These are phyloP conservation scores for Diaporthe sp. DNA, from an alignment of 2,329 filamentous ascomycete species.

Conservation along the genomic window DNA sequence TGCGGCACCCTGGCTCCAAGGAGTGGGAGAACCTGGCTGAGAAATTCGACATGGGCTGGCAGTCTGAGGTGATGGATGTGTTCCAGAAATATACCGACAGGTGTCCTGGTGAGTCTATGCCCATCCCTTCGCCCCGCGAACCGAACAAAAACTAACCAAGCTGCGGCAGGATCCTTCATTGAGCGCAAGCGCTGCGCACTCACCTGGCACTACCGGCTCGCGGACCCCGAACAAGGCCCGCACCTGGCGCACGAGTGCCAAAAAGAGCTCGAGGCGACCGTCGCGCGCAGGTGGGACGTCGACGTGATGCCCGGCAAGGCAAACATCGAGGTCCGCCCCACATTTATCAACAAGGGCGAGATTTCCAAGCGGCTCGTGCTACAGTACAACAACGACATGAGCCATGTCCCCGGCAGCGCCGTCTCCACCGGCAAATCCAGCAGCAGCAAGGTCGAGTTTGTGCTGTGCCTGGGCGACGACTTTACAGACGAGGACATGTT, in stretches of 20 bases:
- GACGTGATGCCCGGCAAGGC: conserved; percentile 98
- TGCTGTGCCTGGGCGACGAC: conserved; percentile 92
- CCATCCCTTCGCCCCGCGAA: background rate
- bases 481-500: conserved; percentile 99
- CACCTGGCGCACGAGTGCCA: conserved; percentile 86
- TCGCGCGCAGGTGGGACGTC: conserved; percentile 85
- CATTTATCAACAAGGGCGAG: conserved; percentile 97
- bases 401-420: conserved; percentile 43
- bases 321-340: conserved; percentile 95
- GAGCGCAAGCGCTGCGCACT: conserved; percentile 94
- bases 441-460: conserved; percentile 76
- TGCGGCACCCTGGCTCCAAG: conserved; percentile 79
- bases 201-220: conserved; percentile 96
- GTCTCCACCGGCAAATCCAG: conserved; percentile 39
- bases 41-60: conserved; percentile 91
- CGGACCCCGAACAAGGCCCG: conserved; percentile 84
- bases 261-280: conserved; percentile 80
- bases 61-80: conserved; percentile 82
- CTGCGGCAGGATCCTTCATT: conserved; percentile 79
- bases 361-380: conserved; percentile 87
- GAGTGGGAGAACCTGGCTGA: conserved; percentile 92
- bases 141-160: conserved; percentile 35
- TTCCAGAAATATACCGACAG: conserved; percentile 91
- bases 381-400: conserved; percentile 68
- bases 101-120: conserved; percentile 74